Conservation (phyloP, 1,139 yeast genomes). For the Debaryomyces subglobosus region DNA sequence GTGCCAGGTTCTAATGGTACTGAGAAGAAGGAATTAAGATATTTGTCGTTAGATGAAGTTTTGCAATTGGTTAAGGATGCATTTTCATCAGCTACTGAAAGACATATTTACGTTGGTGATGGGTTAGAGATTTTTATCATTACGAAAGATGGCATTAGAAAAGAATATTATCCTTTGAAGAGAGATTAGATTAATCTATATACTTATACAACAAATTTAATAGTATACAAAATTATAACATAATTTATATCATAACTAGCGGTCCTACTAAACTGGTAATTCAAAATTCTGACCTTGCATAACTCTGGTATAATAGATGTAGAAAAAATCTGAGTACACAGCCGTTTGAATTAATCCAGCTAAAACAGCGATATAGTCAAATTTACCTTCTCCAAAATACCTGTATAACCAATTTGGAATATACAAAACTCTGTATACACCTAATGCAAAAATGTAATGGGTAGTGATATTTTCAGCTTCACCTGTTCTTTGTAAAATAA, state of each 20-base stretch:
- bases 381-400: slow-evolving; percentile 64
- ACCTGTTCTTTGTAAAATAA: slow-evolving; percentile 86
- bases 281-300: slow-evolving; percentile 81
- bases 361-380: slow-evolving; percentile 70
- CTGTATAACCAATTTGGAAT: slow-evolving; percentile 96
- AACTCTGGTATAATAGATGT: slow-evolving; percentile 79
- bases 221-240: slow-evolving; percentile 3
- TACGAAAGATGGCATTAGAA: slow-evolving; percentile 89
- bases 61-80: slow-evolving; percentile 88
- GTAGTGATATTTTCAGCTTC: slow-evolving; percentile 85
- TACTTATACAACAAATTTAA: slow-evolving; percentile 4
- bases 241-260: background rate
- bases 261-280: slow-evolving; percentile 59
- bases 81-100: slow-evolving; percentile 92
- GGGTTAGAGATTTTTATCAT: slow-evolving; percentile 88
- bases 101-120: slow-evolving; percentile 98
- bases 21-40: slow-evolving; percentile 60
- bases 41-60: slow-evolving; percentile 80
- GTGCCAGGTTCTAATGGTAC: slow-evolving; percentile 77
- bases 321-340: slow-evolving; percentile 92
- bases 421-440: slow-evolving; percentile 84
- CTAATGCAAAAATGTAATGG: slow-evolving; percentile 92
- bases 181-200: slow-evolving; percentile 76
- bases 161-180: slow-evolving; percentile 83
- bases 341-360: slow-evolving; percentile 88